Percentiles rank a stretch among this genome's conserved stretches.
Evolutionary conservation across 805 yeast species (phyloP).

Genomic region (Spathaspora girioi): DNA sequence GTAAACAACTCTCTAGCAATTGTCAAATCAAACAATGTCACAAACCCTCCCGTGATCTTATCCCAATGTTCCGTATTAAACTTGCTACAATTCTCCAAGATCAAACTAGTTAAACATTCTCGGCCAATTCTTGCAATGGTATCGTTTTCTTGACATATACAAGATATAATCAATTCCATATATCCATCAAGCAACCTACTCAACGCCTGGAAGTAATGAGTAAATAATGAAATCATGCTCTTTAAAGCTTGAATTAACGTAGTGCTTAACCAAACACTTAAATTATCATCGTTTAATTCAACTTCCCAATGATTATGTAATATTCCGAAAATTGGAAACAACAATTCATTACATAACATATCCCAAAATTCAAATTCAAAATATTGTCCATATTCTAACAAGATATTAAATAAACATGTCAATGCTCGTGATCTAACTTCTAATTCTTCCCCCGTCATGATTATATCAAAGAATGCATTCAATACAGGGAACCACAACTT

Average conservation of each 20-base stretch:
- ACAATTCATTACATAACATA: constrained; percentile 64
- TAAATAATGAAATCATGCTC: constrained; percentile 78
- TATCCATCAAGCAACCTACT: constrained; percentile 75
- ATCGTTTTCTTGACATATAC: constrained; percentile 95
- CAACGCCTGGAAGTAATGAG: constrained; percentile 76
- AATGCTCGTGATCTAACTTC: constrained; percentile 91
- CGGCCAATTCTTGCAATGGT: constrained; percentile 94
- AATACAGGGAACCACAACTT: constrained; percentile 86
- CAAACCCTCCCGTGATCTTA: constrained; percentile 61
- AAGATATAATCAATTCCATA: constrained; percentile 71
- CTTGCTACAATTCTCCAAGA: constrained; percentile 67
- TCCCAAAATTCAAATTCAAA: constrained; percentile 83
- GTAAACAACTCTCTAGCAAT: constrained; percentile 83
- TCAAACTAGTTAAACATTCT: constrained; percentile 76
- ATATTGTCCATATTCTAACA: constrained; percentile 73
- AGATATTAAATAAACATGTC: constrained; percentile 73
- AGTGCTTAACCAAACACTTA: constrained; percentile 95
- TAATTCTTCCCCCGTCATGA: constrained; percentile 89
- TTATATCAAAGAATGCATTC: constrained; percentile 79
- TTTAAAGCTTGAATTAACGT: constrained; percentile 94
- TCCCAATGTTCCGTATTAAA: constrained; percentile 74
- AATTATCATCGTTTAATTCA: constrained; percentile 68
- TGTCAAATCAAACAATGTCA: constrained; percentile 69
- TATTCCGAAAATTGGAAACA: constrained; percentile 88
- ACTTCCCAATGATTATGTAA: constrained; percentile 63